phyloP scores from a whole-genome alignment of 768 basidiomycete species.

The Suillus luteus region DNA sequence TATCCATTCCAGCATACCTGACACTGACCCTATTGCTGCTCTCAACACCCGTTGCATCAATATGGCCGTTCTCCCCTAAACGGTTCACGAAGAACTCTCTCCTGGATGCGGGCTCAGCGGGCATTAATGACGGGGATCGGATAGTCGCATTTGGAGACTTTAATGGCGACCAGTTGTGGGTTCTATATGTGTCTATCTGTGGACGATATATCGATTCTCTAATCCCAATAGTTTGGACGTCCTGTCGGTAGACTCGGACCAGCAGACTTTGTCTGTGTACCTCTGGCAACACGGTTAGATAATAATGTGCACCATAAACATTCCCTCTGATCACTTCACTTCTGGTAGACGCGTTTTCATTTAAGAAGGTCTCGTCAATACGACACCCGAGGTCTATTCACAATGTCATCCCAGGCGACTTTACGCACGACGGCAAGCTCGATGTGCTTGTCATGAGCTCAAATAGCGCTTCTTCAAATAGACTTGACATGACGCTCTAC shows the following conservation, averaged over 20 bases:
- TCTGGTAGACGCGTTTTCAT: conserved; percentile 58
- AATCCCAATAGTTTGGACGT: conserved; percentile 66
- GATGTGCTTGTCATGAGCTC: conserved; percentile 89
- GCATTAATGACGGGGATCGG: conserved; percentile 68
- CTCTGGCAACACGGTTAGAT: conserved; percentile 79
- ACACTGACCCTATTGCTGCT: conserved; percentile 21
- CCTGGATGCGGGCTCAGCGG: conserved; percentile 77
- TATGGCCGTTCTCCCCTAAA: conserved; percentile 90
- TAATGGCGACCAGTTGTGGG: conserved; percentile 94
- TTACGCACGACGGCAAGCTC: conserved; percentile 87
- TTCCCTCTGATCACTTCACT: conserved; percentile 12
- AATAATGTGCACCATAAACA: background rate
- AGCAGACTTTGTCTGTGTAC: conserved; percentile 73
- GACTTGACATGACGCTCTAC: conserved; percentile 72
- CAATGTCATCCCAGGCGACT: conserved; percentile 93
- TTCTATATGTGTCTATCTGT: conserved; percentile 12
- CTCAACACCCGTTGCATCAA: conserved; percentile 28
- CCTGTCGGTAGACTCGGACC: conserved; percentile 72
- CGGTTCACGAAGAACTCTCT: conserved; percentile 82
- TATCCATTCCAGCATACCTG: conserved; percentile 1
- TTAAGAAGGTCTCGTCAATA: conserved; percentile 51
- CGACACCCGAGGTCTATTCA: conserved; percentile 58
- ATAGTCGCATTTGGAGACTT: conserved; percentile 94
- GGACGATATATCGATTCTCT: conserved; percentile 2
- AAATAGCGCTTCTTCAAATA: conserved; percentile 41